A percentile compares a stretch with the other conserved stretches of the same genome.
phyloP scores from a whole-genome alignment of 495 filamentous ascomycete species.

The Aspergillus ostianus region DNA sequence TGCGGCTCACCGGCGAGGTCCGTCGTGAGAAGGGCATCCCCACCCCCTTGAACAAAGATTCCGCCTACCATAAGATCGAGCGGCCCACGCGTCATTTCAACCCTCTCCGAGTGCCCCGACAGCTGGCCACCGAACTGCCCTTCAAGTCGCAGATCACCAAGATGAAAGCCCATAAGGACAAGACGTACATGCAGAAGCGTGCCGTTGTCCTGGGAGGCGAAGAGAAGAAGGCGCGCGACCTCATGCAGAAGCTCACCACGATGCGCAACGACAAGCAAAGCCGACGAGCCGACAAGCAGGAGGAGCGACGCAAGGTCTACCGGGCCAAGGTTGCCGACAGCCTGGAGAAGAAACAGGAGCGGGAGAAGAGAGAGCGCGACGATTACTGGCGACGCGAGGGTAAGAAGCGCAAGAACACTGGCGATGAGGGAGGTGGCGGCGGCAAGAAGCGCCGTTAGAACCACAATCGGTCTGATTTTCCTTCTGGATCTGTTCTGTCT shows the following conservation, averaged over 20 bases:
- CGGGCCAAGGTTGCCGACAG: slow-evolving; percentile 75
- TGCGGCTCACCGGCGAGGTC: slow-evolving; percentile 94
- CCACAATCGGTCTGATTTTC: background rate
- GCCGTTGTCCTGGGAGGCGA: slow-evolving; percentile 81
- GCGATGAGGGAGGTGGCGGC: slow-evolving; percentile 55
- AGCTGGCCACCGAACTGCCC: slow-evolving; percentile 80
- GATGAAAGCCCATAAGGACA: slow-evolving; percentile 73
- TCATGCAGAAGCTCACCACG: slow-evolving; percentile 92
- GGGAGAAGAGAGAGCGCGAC: slow-evolving; percentile 86
- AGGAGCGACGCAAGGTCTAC: slow-evolving; percentile 75
- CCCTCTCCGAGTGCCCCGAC: slow-evolving; percentile 81
- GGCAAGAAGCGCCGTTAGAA: slow-evolving; percentile 63
- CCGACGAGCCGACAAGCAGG: slow-evolving; percentile 78
- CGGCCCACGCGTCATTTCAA: slow-evolving; percentile 87
- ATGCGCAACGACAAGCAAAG: slow-evolving; percentile 86
- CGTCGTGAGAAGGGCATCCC: slow-evolving; percentile 71
- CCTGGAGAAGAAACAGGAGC: slow-evolving; percentile 73
- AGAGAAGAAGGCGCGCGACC: slow-evolving; percentile 81
- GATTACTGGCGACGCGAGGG: slow-evolving; percentile 94
- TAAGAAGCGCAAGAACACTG: slow-evolving; percentile 77
- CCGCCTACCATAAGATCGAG: slow-evolving; percentile 78
- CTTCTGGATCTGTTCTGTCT: slow-evolving; percentile 4
- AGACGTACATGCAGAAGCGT: slow-evolving; percentile 92
- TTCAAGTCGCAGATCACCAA: slow-evolving; percentile 88
- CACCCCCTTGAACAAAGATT: slow-evolving; percentile 76